Base-by-base conservation (phyloP, 805 yeast genomes). In the Hanseniaspora hatyaiensis region DNA sequence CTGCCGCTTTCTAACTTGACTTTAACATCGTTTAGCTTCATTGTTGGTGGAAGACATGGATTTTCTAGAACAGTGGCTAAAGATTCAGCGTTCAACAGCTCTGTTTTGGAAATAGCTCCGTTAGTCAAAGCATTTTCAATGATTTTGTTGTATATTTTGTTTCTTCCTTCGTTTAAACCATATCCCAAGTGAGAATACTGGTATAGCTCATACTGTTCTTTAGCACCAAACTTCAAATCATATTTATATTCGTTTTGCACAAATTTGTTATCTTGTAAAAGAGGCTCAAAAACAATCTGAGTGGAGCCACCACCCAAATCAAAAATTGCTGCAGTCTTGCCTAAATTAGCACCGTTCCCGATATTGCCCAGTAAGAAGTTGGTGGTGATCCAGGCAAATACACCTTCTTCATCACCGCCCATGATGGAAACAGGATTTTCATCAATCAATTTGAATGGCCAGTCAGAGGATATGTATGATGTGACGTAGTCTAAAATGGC, bases 281-380 rank as follows among this genome's bases (percentile, higher is more conserved):
- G 73, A 19, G 99, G 99, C 70, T 92, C 97, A 64, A 92, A 92
- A 6, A 92, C 99, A 67, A 92, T 87, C 68, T 94, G 98, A 12
- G 99, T 92, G 6, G 96, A 86, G 3, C 97, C 97, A 59, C 98
- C 98, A 57, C 98, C 99, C 51, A 92, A 74, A 64, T 92, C 99
- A 59, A 92, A 92, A 9, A 92, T 95, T 19, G 97, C 98, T 42
- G 94, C 95, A 11, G 98, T 92, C 26, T 95, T 87, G 11, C 32
- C 49, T 22, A 67, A 62, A 64, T 80, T 81, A 34, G 75, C 79
- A 28, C 65, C 62, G 19, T 77, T 63, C 13, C 97, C 98, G 62
- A 92, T 89, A 68, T 89, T 92, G 34, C 96, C 97, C 56, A 89
- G 72, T 54, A 92, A 69, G 63, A 80, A 92, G 68, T 92, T 92